phyloP scores from a whole-genome alignment of 257 asterid genomes.

The Apocynum venetum region DNA sequence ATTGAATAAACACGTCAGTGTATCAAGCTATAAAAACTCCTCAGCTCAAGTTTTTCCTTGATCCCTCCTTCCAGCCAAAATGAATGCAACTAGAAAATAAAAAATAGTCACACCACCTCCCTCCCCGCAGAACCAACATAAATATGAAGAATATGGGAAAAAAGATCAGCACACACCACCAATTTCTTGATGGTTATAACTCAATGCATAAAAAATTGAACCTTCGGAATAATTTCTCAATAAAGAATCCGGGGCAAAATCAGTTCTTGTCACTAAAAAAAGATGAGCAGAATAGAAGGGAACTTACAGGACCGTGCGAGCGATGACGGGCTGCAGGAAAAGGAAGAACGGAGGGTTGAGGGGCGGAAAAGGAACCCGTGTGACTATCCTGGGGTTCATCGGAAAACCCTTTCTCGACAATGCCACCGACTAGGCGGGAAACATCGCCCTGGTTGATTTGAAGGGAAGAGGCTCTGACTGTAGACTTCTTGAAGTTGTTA shows the following conservation, averaged over 20 bases:
- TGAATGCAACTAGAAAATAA: background rate
- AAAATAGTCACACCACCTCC: background rate
- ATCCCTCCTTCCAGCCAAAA: background rate
- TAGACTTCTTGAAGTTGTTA: constrained; percentile 24
- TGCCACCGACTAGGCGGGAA: constrained; percentile 59
- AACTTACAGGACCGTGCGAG: constrained; percentile 74
- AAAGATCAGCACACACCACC: background rate
- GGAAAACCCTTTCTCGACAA: constrained; percentile 84
- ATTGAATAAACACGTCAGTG: constrained; percentile 15
- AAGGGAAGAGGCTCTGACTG: constrained; percentile 27
- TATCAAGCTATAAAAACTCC: background rate
- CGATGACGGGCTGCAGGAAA: constrained; percentile 95
- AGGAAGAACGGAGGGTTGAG: constrained; percentile 72
- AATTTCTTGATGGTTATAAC: background rate
- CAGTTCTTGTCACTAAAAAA: background rate
- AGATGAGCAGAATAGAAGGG: no score
- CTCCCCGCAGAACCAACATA: background rate
- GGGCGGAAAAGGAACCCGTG: constrained; percentile 34
- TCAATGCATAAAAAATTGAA: background rate
- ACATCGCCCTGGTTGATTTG: constrained; percentile 43
- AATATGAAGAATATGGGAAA: background rate
- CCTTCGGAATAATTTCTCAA: background rate
- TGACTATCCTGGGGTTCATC: constrained; percentile 24
- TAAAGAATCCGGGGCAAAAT: background rate
- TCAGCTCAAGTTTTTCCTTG: background rate